Evolutionary conservation across 345 rosid genomes (phyloP), one percentile per base, ranked within the genome.

Genomic region (Gossypium arboreum): DNA sequence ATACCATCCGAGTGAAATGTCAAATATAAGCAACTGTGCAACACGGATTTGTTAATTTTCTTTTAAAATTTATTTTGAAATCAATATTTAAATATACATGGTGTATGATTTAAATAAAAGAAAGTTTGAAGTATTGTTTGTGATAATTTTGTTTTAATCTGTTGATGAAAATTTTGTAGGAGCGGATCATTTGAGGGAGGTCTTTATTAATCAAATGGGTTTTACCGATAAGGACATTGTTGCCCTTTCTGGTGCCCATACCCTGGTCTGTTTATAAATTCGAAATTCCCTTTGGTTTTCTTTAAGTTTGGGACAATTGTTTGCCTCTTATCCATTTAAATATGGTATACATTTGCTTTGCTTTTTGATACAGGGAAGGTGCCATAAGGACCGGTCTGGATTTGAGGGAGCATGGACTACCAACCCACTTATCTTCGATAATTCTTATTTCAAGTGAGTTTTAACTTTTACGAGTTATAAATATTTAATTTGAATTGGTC

Each of bases 321-420:
- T 57, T n/a, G 11, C 51, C 48, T 45, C 50, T 34, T 20, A 20
- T 20, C 12, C 61, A 3, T 9, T 56, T 56, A 8, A 10, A 18
- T 34, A n/a, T 10, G 3, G 3, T 43, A 4, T 34, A 44, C 39
- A 2, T 41, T 68, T 51, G 47, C 24, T 65, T 7, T 55, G 59
- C 9, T 3, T 12, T 34, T 39, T 51, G 51, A 43, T 80, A 15
- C 78, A 93, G 99, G 99, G 99, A 78, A 87, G 92, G 79, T 85
- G 92, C 86, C 97, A 95, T 89, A 91, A 87, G 83, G 99, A 95
- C 71, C 85, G 99, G 76, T 95, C 99, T 75, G 99, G 99, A 57
- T 93, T 93, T 69, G 99, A 93, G 74, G 98, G 98, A 50, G 78
- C 98, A 13, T 95, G 99, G 99, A 95, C 99, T 8, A 0, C 78